phyloP scores from a whole-genome alignment of 192 early-diverging fungal genomes.

The Lunasporangiospora selenospora region DNA sequence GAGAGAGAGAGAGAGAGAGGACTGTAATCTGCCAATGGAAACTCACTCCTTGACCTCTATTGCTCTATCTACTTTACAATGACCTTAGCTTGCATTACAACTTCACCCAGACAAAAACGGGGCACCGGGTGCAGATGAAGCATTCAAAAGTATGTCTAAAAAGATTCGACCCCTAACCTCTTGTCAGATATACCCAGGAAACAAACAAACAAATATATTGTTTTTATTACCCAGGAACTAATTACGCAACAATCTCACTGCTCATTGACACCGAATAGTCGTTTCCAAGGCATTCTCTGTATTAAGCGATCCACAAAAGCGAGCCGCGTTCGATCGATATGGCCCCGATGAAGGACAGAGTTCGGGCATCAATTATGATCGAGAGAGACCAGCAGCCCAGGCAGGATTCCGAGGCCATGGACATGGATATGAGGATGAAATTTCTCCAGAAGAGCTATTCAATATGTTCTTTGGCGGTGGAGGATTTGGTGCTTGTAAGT shows the following conservation, averaged over 20 bases:
- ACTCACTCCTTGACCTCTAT: not conserved
- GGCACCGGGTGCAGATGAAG: constrained; percentile 95
- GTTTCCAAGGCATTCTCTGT: constrained; percentile 93
- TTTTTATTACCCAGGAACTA: not conserved
- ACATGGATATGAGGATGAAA: constrained; percentile 65
- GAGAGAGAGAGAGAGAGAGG: not conserved
- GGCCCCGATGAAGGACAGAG: constrained; percentile 75
- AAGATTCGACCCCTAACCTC: too few relatives aligned
- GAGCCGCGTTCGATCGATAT: constrained; percentile 83
- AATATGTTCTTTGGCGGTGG: constrained; percentile 94
- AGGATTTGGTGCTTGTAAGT: constrained; percentile 53
- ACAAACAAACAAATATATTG: too few relatives aligned
- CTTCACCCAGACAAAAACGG: constrained; percentile 97
- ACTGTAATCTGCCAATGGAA: not conserved
- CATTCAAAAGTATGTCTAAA: constrained; percentile 88
- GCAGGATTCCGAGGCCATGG: constrained; percentile 49
- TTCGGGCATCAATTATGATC: constrained; percentile 44
- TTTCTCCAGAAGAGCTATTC: constrained; percentile 94
- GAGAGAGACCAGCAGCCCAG: constrained; percentile 23
- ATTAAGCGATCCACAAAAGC: constrained; percentile 85
- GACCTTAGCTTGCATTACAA: constrained; percentile 77
- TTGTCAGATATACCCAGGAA: too few relatives aligned
- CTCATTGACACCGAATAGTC: too few relatives aligned
- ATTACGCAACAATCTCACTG: not conserved
- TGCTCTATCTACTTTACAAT: constrained; percentile 7